These are phyloP conservation scores for Panicum virgatum DNA, from an alignment of 202 grass and related monocot genomes.

Conservation along the genomic window DNA sequence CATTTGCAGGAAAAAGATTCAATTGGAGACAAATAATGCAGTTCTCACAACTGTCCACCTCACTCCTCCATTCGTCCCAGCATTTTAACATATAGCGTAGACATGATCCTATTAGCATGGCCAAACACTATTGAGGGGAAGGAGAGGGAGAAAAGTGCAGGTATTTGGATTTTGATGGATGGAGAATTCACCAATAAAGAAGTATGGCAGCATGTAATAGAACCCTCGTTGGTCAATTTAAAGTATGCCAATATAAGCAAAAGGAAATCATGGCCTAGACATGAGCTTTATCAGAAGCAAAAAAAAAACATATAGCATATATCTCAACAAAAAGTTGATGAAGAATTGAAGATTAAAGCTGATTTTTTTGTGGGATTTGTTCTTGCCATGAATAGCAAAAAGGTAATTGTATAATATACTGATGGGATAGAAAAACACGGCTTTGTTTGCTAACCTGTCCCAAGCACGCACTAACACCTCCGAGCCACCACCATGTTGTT, in stretches of 20 bases:
- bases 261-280: neutral
- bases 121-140: neutral
- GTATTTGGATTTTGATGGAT: slow-evolving; percentile 7
- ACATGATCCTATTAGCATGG: neutral
- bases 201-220: neutral
- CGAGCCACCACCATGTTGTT: slow-evolving; percentile 52
- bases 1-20: slow-evolving; percentile 15
- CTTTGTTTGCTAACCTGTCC: slow-evolving; percentile 67
- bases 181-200: slow-evolving; percentile 1
- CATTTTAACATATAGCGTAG: too few species aligned
- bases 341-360: too few species aligned
- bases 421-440: slow-evolving; percentile 4
- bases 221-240: neutral
- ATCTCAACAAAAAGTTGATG: slow-evolving; percentile 14
- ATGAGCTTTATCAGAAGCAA: slow-evolving; percentile 28
- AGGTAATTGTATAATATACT: neutral
- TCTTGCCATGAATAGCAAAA: slow-evolving; percentile 10
- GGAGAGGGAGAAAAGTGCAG: neutral
- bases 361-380: too few species aligned
- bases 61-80: too few species aligned
- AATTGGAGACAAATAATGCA: slow-evolving; percentile 12
- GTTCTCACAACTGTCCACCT: slow-evolving; percentile 5
- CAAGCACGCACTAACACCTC: slow-evolving; percentile 86
- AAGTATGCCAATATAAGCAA: slow-evolving; percentile 7
- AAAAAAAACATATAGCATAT: neutral